Conservation (phyloP, 108 stramenopile species). For the Nannochloropsis gaditana region DNA sequence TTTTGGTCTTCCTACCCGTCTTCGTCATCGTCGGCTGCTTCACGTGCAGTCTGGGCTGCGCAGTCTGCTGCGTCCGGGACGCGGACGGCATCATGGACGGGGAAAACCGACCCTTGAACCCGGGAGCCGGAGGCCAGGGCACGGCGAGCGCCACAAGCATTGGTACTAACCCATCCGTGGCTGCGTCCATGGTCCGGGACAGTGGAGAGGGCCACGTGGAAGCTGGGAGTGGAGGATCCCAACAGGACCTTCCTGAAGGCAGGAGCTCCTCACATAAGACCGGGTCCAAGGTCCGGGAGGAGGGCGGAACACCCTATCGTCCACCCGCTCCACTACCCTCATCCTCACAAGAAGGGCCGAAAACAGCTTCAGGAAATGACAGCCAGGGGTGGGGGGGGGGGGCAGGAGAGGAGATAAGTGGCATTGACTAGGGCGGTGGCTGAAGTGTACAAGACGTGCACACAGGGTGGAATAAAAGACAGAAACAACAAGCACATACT, state of each 20-base stretch:
- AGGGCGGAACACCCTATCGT: background rate
- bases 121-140: background rate
- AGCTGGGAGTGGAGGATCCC: too few species aligned
- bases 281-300: too few species aligned
- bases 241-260: too few species aligned
- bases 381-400: background rate
- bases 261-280: too few species aligned
- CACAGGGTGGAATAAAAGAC: background rate
- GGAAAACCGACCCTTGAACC: slow-evolving; percentile 6
- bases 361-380: too few species aligned
- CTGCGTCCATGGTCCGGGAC: too few species aligned
- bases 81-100: background rate
- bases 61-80: slow-evolving; percentile 40
- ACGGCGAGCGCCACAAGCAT: background rate
- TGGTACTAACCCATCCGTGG: too few species aligned
- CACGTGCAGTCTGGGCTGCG: slow-evolving; percentile 46
- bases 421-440: background rate
- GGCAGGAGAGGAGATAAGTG: background rate
- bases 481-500: background rate
- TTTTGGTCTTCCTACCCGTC: slow-evolving; percentile 49
- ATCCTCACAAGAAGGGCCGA: too few species aligned
- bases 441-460: background rate
- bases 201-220: too few species aligned
- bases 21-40: slow-evolving; percentile 40
- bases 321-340: background rate